Conservation (phyloP, 768 basidiomycete species). For the Strobilomyces echinocephalus region DNA sequence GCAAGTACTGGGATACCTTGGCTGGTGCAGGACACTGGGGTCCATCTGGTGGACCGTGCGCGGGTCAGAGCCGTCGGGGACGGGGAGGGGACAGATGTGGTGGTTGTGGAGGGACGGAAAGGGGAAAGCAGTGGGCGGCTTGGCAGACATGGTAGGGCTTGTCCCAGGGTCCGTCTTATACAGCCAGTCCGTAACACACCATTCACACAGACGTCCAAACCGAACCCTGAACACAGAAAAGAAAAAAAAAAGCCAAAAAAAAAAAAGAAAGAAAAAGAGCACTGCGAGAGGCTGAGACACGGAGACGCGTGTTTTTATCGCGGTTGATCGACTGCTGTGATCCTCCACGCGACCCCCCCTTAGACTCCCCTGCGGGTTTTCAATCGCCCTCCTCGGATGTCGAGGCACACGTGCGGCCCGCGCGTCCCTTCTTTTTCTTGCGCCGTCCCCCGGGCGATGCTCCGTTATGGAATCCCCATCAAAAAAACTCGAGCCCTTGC, state of each 20-base stretch:
- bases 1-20: constrained; percentile 36
- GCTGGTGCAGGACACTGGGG: constrained; percentile 14
- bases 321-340: constrained; percentile 3
- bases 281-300: not conserved
- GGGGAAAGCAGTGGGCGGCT: constrained; percentile 38
- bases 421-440: not conserved
- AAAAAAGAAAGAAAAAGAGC: not conserved
- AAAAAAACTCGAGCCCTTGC: too few species aligned
- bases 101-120: constrained; percentile 25
- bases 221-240: constrained; percentile 16
- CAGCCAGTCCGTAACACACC: constrained; percentile 3
- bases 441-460: too few species aligned
- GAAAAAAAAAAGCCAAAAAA: not conserved
- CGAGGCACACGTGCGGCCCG: not conserved
- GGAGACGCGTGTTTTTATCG: not conserved
- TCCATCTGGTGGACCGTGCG: constrained; percentile 27
- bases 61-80: constrained; percentile 11
- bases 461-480: too few species aligned
- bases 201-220: constrained; percentile 26
- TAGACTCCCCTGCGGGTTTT: not conserved
- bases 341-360: not conserved
- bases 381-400: too few species aligned
- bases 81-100: constrained; percentile 21
- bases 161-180: constrained; percentile 29
- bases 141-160: constrained; percentile 14